Base-by-base conservation (phyloP, 164 flowering plant species). In the Tetracentron sinense region DNA sequence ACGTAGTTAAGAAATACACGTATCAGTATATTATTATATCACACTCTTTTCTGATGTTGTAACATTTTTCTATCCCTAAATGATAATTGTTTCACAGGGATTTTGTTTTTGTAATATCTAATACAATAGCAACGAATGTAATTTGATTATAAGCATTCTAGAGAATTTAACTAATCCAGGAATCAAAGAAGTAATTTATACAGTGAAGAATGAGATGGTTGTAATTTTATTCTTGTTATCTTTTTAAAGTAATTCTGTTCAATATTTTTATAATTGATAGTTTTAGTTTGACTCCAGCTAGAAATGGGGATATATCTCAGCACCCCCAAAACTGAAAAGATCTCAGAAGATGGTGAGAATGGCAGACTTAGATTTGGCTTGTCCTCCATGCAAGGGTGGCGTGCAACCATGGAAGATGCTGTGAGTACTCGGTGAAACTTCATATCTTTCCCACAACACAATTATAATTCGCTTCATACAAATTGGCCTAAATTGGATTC, bases 321-420 rank as follows among this genome's bases (percentile, higher is more conserved):
- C 60, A 79, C 85, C 22, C 94, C 94, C 0, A 85, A 84, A 71
- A 88, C 90, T 19, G 94, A 85, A 26, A 88, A 85, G 64, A 75
- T 77, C 26, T 85, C 94, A 16, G 91, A 85, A 70, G 94, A 88
- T 70, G 94, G 94, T 26, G 86, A 78, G 53, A 83, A 80, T 71
- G 74, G 58, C 31, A 79, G 64, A 58, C 65, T 88, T 66, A 78
- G 73, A 58, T 88, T 67, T 72, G 94, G 94, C n/a, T 71, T 85
- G 56, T 85, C 91, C 4, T 88, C 89, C 5, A 88, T 88, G 94
- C 94, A 88, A 80, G 94, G 94, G 31, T 88, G 94, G 94, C 85
- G 94, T 57, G 80, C 91, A 16, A 77, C 83, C 44, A 88, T 88
- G 94, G 94, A 88, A 84, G 94, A 88, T 72, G 91, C 94, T 62